phyloP scores from a whole-genome alignment of 2,329 filamentous ascomycete species.

The Penicillium sp. region DNA sequence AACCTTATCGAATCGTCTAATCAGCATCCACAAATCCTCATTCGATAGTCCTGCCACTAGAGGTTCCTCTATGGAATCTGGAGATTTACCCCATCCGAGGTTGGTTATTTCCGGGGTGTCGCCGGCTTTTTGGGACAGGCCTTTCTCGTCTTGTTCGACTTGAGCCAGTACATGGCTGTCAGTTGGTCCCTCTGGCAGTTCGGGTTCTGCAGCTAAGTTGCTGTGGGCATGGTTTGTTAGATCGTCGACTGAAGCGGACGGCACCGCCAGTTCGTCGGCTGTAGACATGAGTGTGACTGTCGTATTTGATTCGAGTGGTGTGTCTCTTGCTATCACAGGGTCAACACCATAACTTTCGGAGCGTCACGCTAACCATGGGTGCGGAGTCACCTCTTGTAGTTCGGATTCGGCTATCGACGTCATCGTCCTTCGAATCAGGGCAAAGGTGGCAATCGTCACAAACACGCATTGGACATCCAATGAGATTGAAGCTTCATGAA shows the following conservation, averaged over 20 bases:
- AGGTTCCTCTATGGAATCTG: conserved; percentile 27
- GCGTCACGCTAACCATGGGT: not conserved
- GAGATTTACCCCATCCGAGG: conserved; percentile 21
- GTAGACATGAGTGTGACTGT: not conserved
- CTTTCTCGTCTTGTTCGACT: conserved; percentile 21
- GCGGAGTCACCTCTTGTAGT: not conserved
- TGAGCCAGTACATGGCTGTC: conserved; percentile 28
- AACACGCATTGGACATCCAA: not conserved
- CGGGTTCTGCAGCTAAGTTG: not conserved
- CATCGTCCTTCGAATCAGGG: conserved; percentile 2
- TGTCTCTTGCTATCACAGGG: not conserved
- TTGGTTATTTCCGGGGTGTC: conserved; percentile 16
- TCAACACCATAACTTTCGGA: not conserved
- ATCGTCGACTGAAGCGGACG: not conserved
- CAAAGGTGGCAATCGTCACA: not conserved
- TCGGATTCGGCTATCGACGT: not conserved
- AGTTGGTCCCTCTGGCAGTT: conserved; percentile 18
- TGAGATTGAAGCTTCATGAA: not conserved
- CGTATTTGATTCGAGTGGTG: not conserved
- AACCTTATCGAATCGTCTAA: conserved; percentile 73
- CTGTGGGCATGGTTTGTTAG: not conserved
- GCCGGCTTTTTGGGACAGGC: conserved; percentile 16
- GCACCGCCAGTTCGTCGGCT: not conserved
- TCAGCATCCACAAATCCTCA: conserved; percentile 70
- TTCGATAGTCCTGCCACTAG: conserved; percentile 68